phyloP scores from a whole-genome alignment of 2,329 filamentous ascomycete species.

The Alternaria solani region DNA sequence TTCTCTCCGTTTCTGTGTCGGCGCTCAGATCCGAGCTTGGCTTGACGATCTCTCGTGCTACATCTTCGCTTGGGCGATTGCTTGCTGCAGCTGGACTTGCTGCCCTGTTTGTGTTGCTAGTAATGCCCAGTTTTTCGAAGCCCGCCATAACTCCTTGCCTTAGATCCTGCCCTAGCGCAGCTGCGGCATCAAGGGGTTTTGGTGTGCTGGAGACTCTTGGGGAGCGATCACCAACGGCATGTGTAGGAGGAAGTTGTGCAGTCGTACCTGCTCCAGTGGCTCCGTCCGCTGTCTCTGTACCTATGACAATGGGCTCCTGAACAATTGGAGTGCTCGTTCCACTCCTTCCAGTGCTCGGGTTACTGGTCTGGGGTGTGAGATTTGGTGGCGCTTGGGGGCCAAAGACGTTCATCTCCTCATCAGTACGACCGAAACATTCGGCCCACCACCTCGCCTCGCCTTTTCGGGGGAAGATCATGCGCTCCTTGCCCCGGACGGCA shows the following conservation, averaged over 20 bases:
- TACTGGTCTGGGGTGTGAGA: slow-evolving; percentile 41
- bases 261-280: slow-evolving; percentile 45
- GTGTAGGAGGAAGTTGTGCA: slow-evolving; percentile 32
- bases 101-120: slow-evolving; percentile 19
- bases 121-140: slow-evolving; percentile 42
- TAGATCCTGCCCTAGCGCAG: slow-evolving; percentile 39
- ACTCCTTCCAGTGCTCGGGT: slow-evolving; percentile 33
- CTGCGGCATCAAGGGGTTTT: slow-evolving; percentile 38
- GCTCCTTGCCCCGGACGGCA: slow-evolving; percentile 77
- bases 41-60: slow-evolving; percentile 16
- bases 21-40: slow-evolving; percentile 16
- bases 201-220: slow-evolving; percentile 14
- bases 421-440: slow-evolving; percentile 82
- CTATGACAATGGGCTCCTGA: slow-evolving; percentile 46
- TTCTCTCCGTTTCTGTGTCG: not conserved
- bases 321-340: slow-evolving; percentile 38
- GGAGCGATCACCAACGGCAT: slow-evolving; percentile 27
- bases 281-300: slow-evolving; percentile 44
- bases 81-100: slow-evolving; percentile 26
- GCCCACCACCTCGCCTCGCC: slow-evolving; percentile 93
- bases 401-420: slow-evolving; percentile 88
- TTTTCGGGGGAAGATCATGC: slow-evolving; percentile 80
- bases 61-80: slow-evolving; percentile 21
- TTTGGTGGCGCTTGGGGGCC: slow-evolving; percentile 36
- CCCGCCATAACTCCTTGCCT: slow-evolving; percentile 42